phyloP scores from a whole-genome alignment of 352 stramenopile genomes.

The Pythium aphanidermatum region DNA sequence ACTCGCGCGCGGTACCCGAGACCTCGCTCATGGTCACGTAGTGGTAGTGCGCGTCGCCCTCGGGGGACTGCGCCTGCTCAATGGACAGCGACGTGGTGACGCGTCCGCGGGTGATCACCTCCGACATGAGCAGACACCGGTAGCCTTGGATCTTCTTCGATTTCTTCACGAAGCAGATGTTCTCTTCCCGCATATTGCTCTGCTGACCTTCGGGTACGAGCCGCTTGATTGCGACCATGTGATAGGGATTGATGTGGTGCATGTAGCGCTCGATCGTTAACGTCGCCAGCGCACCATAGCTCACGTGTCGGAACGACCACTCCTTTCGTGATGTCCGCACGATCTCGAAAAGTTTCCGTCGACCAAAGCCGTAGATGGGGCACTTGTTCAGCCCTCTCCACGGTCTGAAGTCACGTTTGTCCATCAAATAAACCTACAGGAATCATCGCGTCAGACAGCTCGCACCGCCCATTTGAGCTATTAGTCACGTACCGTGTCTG shows the following conservation, averaged over 20 bases:
- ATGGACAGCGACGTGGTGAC: slow-evolving; percentile 72
- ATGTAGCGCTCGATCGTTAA: slow-evolving; percentile 65
- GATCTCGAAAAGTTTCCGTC: slow-evolving; percentile 73
- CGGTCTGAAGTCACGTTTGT: slow-evolving; percentile 73
- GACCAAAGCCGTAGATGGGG: slow-evolving; percentile 69
- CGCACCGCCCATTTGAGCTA: neutral
- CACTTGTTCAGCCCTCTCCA: slow-evolving; percentile 61
- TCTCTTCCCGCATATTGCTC: slow-evolving; percentile 54
- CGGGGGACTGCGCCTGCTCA: slow-evolving; percentile 41
- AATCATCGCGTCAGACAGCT: neutral
- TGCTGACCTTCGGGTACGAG: slow-evolving; percentile 45
- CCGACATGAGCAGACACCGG: slow-evolving; percentile 70
- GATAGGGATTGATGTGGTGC: slow-evolving; percentile 51
- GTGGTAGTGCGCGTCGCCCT: slow-evolving; percentile 49
- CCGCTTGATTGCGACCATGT: slow-evolving; percentile 74
- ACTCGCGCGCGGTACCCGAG: slow-evolving; percentile 43
- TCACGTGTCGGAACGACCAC: slow-evolving; percentile 57
- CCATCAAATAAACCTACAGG: slow-evolving; percentile 54
- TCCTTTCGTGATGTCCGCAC: slow-evolving; percentile 63
- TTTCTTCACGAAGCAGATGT: slow-evolving; percentile 79
- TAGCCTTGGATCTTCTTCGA: slow-evolving; percentile 56
- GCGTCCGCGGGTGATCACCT: slow-evolving; percentile 76
- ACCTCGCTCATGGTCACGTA: slow-evolving; percentile 80
- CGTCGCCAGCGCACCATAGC: slow-evolving; percentile 56
- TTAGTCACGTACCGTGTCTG: slow-evolving; percentile 41